phyloP scores from a whole-genome alignment of 1,284 basidiomycete genomes.

The Leccinum solheimii region DNA sequence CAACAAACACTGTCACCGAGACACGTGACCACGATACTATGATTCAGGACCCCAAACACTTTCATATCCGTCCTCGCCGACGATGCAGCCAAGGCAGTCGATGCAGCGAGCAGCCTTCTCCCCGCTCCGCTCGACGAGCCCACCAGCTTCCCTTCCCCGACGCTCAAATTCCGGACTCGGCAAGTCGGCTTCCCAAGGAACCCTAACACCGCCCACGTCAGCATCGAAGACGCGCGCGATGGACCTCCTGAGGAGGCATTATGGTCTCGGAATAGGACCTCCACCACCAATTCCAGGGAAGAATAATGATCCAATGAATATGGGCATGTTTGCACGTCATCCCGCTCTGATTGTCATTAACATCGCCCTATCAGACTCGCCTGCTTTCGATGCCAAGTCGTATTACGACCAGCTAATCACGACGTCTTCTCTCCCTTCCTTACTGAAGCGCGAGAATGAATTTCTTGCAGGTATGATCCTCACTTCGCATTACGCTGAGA shows the following conservation, averaged over 20 bases:
- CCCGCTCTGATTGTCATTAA: slow-evolving; percentile 9
- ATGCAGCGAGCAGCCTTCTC: slow-evolving; percentile 25
- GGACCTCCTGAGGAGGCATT: slow-evolving; percentile 79
- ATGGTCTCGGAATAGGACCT: slow-evolving; percentile 73
- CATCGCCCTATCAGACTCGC: slow-evolving; percentile 54
- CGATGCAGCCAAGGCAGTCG: slow-evolving; percentile 24
- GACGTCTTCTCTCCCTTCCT: slow-evolving; percentile 66
- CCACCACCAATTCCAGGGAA: slow-evolving; percentile 58
- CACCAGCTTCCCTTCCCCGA: slow-evolving; percentile 20
- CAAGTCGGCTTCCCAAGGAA: slow-evolving; percentile 22
- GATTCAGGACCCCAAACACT: too few species aligned
- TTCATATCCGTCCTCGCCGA: slow-evolving; percentile 2
- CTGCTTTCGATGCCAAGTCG: slow-evolving; percentile 76
- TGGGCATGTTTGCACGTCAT: slow-evolving; percentile 47
- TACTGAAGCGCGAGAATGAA: slow-evolving; percentile 79
- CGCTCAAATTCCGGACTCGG: slow-evolving; percentile 20
- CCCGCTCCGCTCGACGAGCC: slow-evolving; percentile 29
- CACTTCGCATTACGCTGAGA: slow-evolving; percentile 6
- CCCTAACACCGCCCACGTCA: slow-evolving; percentile 24
- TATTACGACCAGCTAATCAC: slow-evolving; percentile 86
- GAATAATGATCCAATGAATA: slow-evolving; percentile 73
- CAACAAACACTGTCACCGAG: not conserved
- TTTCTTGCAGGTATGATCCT: slow-evolving; percentile 56
- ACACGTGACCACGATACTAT: not conserved
- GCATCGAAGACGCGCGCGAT: slow-evolving; percentile 63